These are phyloP conservation scores for Clavulina sp. DNA, from an alignment of 768 basidiomycete genomes.

Conservation along the genomic window DNA sequence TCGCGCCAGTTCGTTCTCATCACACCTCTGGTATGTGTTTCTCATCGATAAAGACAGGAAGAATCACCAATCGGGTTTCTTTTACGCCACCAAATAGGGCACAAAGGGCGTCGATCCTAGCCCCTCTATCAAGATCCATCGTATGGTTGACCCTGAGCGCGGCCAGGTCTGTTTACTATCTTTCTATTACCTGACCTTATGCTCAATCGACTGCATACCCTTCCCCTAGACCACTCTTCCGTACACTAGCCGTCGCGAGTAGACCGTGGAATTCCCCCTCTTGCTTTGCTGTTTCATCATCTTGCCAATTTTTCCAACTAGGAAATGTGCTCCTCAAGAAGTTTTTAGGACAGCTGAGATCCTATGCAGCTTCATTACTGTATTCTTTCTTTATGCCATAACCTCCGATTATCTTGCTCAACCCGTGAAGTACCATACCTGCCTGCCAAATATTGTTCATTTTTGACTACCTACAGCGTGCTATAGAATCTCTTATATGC, in stretches of 20 bases:
- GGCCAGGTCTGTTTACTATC: neutral
- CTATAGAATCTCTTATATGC: too few relatives aligned
- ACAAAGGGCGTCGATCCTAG: slow-evolving; percentile 12
- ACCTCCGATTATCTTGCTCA: too few relatives aligned
- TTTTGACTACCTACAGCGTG: too few relatives aligned
- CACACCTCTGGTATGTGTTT: slow-evolving; percentile 74
- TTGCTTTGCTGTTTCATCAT: neutral
- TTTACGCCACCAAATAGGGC: neutral
- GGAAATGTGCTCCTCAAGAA: too few relatives aligned
- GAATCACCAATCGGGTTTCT: neutral
- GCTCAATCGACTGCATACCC: neutral
- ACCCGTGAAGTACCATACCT: too few relatives aligned
- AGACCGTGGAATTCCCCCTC: neutral
- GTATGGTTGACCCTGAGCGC: slow-evolving; percentile 16
- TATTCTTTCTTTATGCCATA: too few relatives aligned
- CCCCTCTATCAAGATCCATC: slow-evolving; percentile 15
- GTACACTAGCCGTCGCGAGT: neutral
- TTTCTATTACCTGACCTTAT: neutral
- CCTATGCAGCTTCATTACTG: too few relatives aligned
- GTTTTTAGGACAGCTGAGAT: too few relatives aligned
- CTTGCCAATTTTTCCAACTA: neutral
- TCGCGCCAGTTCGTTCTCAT: slow-evolving; percentile 90
- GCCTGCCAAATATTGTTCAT: too few relatives aligned
- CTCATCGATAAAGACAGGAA: too few relatives aligned
- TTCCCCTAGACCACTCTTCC: neutral